Base-by-base conservation (phyloP, 108 stramenopile genomes). In the Craspedostauros australis region DNA sequence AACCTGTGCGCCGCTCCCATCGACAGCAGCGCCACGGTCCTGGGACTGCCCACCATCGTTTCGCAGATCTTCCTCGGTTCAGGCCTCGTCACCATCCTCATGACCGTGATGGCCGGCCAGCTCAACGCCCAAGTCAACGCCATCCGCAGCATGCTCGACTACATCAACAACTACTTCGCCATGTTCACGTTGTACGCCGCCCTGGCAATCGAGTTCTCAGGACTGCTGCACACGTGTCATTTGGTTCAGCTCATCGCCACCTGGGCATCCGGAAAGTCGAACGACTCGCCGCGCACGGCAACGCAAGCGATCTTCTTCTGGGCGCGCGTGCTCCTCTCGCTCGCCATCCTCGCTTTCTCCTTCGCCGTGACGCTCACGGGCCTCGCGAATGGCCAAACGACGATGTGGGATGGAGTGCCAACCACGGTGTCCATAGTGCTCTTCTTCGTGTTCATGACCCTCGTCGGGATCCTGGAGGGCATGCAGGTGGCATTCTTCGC, bases 121-220 rank as follows among this genome's bases (percentile, higher is more conserved):
- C 61, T 79, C 19, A 62, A 64, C 1, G 54, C 73, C 0, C 66
- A 75, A 30, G 64, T 79, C 19, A 75, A 75, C 33, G 65, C 70
- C 14, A 52, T 72, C 21, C 38, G 56, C 11, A 54, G 68, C 53
- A 81, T 82, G 87, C 68, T 88, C 20, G 87, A 88, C 57, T 84
- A 76, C 49, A 77, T 82, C 66, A 84, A 88, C 60, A 82, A 76
- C 39, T 73, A 60, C 57, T 69, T 76, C 23, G 64, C 76, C 62
- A 38, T 74, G 25, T 57, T 69, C 22, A 75, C 75, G 24, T 58
- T 67, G 5, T 76, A 70, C 50, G 9, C 70, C 23, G 71, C 79
- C 14, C 54, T 87, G 40, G 47, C 38, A 29, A 57, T 87, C 32
- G 86, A 87, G 62, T 48, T 40, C 15, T 80, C 79, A 6, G 86